Evolutionary conservation across 106 monocot genomes (phyloP).

Genomic region (Dioscorea dumetorum): DNA sequence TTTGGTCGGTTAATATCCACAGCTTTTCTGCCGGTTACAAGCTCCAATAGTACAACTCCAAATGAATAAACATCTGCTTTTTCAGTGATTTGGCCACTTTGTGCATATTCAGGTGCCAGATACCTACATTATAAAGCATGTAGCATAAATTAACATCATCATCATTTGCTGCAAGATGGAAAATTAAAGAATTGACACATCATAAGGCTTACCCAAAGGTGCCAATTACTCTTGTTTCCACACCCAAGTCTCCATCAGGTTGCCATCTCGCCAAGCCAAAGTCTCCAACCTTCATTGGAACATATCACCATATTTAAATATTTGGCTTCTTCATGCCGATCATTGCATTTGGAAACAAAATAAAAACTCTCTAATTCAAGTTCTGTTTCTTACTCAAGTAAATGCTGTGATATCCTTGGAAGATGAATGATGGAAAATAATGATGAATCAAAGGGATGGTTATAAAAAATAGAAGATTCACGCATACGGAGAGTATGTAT

Average conservation of each 20-base stretch:
- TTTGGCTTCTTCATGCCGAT: too few relatives aligned
- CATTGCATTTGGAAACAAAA: too few relatives aligned
- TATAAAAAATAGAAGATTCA: too few relatives aligned
- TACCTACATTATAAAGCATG: slow-evolving; percentile 15
- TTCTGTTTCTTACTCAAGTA: too few relatives aligned
- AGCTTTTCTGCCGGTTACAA: slow-evolving; percentile 37
- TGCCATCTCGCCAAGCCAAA: slow-evolving; percentile 49
- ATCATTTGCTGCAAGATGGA: not conserved
- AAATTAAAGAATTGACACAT: not conserved
- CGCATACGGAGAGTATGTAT: too few relatives aligned
- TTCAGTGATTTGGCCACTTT: slow-evolving; percentile 37
- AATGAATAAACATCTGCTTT: slow-evolving; percentile 49
- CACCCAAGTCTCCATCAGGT: slow-evolving; percentile 22
- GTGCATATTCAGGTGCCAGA: slow-evolving; percentile 41
- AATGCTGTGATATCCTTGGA: too few relatives aligned
- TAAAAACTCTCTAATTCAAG: too few relatives aligned
- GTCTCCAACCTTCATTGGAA: slow-evolving; percentile 30
- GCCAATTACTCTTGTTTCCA: slow-evolving; percentile 34
- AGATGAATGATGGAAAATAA: too few relatives aligned
- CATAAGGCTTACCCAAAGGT: slow-evolving; percentile 27
- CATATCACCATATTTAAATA: too few relatives aligned
- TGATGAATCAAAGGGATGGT: too few relatives aligned
- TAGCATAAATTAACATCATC: not conserved
- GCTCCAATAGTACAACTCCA: slow-evolving; percentile 39
- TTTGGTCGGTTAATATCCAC: slow-evolving; percentile 39